Evolutionary conservation across 2,329 filamentous ascomycete genomes (phyloP), one percentile per base, ranked within the genome.

Genomic region (Calonectria naviculata): DNA sequence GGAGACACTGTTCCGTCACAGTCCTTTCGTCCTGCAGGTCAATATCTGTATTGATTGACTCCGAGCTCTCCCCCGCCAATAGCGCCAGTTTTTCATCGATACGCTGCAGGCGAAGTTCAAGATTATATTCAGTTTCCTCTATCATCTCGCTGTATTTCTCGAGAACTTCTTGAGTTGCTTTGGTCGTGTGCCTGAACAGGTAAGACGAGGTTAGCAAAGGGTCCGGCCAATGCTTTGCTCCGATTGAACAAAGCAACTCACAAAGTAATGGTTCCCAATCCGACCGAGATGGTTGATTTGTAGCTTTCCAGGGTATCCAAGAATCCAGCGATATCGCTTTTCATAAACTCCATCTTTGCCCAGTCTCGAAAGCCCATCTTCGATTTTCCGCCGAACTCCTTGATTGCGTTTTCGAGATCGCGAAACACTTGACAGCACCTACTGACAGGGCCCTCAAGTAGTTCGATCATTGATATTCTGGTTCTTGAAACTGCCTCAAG

Each of bases 331-430:
- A 85, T 84, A 66, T 83, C 75, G 28, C 82, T 82, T 77, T 74
- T 80, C 80, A 80, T 84, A 42, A 84, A 84, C 72, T 84, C 82
- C 80, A 85, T 79, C 75, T 79, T 83, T 70, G 79, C 71, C 83
- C 82, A 85, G 75, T 85, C 82, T 77, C 72, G 78, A 75, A 85
- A 74, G 26, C 80, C 76, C 4, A 74, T 74, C 70, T 78, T 83
- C 68, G 81, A 80, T 54, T 81, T 83, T 41, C 67, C 74, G 65
- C 65, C 67, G 68, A 84, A 84, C n/a, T 47, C 70, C 68, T 81
- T 74, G 79, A 84, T 84, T 46, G 80, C 76, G 10, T 65, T 68
- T 75, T 83, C 80, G 54, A 84, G 84, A 12, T 84, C 83, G 64
- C 70, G 66, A 72, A 81, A 84, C 67, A 84, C 54, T 71, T 81